Evolutionary conservation across 164 flowering plant species (phyloP).

Genomic region (Berberis thunbergii): DNA sequence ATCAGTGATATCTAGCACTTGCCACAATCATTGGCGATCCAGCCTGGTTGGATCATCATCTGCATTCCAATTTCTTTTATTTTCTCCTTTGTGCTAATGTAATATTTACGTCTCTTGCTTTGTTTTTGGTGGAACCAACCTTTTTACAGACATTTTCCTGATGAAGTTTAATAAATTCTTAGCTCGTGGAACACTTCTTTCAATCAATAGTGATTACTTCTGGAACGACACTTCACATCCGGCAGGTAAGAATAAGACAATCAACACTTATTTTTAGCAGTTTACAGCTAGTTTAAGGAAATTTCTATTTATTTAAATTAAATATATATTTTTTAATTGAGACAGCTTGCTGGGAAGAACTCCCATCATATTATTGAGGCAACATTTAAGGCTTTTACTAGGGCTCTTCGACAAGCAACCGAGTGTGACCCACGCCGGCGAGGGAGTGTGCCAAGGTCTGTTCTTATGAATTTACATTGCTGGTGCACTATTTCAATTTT

Average conservation of each 20-base stretch:
- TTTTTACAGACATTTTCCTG: too few species aligned
- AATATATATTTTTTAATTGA: neutral
- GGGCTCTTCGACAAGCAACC: slow-evolving; percentile 96
- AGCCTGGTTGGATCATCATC: too few species aligned
- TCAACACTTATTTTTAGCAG: too few species aligned
- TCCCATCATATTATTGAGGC: slow-evolving; percentile 99
- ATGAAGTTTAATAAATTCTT: neutral
- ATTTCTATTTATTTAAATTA: too few species aligned
- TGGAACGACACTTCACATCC: slow-evolving; percentile 96
- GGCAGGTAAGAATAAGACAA: slow-evolving; percentile 51
- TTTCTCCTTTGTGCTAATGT: too few species aligned
- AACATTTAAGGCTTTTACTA: slow-evolving; percentile 98
- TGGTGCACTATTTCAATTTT: neutral
- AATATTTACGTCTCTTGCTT: too few species aligned
- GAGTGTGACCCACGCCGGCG: slow-evolving; percentile 75
- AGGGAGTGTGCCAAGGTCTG: slow-evolving; percentile 83
- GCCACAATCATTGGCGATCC: too few species aligned
- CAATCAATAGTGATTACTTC: slow-evolving; percentile 97
- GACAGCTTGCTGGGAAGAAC: slow-evolving; percentile 91
- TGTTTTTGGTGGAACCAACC: too few species aligned
- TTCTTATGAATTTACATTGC: neutral
- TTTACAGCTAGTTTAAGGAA: too few species aligned
- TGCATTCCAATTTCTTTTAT: too few species aligned
- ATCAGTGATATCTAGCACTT: too few species aligned
- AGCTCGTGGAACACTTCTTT: slow-evolving; percentile 99